A percentile compares a stretch with the other conserved stretches of the same genome.
phyloP scores from a whole-genome alignment of 179 eudicot genomes.

The Beta macrorhiza region DNA sequence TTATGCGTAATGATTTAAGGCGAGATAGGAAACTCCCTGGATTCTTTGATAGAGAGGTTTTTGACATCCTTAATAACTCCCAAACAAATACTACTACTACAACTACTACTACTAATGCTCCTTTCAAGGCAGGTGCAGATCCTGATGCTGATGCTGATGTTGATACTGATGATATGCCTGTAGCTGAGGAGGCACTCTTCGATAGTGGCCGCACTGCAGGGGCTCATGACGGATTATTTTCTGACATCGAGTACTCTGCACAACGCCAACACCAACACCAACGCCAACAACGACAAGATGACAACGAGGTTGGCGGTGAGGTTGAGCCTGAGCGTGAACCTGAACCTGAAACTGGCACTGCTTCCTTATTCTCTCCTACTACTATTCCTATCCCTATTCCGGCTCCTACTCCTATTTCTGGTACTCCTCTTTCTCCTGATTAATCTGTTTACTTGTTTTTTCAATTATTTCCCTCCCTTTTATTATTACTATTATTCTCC shows the following conservation, averaged over 20 bases:
- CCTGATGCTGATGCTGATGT: too few species aligned
- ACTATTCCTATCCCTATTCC: slow-evolving; percentile 27
- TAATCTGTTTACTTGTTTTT: background rate
- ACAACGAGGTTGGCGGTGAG: background rate
- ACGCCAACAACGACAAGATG: background rate
- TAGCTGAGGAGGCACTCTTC: slow-evolving; percentile 47
- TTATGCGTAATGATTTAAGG: slow-evolving; percentile 79
- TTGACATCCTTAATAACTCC: slow-evolving; percentile 49
- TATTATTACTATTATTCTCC: background rate
- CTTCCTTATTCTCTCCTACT: background rate
- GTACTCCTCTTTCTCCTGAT: slow-evolving; percentile 21
- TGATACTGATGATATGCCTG: background rate
- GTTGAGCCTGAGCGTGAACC: background rate
- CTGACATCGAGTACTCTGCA: slow-evolving; percentile 43
- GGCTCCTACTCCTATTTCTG: slow-evolving; percentile 59
- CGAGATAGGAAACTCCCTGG: slow-evolving; percentile 81
- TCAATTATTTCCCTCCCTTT: background rate
- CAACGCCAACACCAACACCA: background rate
- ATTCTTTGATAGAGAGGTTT: slow-evolving; percentile 76
- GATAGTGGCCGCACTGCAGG: slow-evolving; percentile 64
- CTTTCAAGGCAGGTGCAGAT: too few species aligned
- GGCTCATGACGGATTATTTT: slow-evolving; percentile 61
- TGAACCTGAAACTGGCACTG: background rate
- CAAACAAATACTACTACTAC: background rate
- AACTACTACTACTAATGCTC: background rate